phyloP scores from a whole-genome alignment of 345 rosid genomes.

The Kandelia obovata region DNA sequence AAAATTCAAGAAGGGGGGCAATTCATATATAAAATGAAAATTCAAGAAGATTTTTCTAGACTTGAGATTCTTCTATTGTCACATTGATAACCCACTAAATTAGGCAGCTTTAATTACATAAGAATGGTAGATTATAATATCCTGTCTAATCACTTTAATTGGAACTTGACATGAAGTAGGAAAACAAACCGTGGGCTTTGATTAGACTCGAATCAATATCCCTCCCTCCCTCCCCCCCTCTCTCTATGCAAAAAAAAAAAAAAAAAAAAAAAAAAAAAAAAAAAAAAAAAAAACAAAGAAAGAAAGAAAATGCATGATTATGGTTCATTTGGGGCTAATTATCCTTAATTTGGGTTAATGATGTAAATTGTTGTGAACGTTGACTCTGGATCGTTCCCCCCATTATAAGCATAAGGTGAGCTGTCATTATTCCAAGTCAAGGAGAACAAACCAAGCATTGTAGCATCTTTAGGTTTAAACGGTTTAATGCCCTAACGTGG shows the following conservation, averaged over 20 bases:
- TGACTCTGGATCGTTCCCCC: constrained; percentile 6
- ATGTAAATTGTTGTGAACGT: background rate
- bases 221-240: background rate
- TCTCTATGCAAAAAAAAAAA: background rate
- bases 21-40: no score
- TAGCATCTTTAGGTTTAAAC: background rate
- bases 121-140: no score
- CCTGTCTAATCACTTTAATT: no score
- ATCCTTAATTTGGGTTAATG: constrained; percentile 19
- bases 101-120: no score
- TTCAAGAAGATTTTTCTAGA: no score
- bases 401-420: background rate
- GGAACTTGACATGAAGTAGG: no score
- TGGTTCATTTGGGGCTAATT: constrained; percentile 4
- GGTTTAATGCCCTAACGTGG: no score
- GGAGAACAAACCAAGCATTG: background rate
- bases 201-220: constrained; percentile 1
- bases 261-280: background rate
- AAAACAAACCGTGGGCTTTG: background rate
- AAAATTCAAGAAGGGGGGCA: no score
- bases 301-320: background rate
- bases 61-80: no score
- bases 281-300: no score
- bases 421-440: background rate
- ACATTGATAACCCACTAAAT: no score